Evolutionary conservation across 768 basidiomycete species (phyloP).

Genomic region (Tubosaeta sp.): DNA sequence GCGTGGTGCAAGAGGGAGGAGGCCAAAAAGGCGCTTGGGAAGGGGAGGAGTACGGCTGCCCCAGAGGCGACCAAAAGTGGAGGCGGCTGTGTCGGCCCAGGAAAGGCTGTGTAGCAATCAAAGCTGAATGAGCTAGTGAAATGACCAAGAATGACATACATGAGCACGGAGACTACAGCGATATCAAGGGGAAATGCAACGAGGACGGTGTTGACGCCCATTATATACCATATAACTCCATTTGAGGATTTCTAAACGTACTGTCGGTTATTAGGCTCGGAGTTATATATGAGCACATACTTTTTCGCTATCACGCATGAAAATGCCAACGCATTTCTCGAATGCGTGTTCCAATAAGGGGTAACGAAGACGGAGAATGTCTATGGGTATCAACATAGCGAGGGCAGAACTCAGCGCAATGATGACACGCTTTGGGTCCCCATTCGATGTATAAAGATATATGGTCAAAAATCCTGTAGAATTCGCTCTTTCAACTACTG

Average conservation of each 20-base stretch:
- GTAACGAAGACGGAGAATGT: conserved; percentile 67
- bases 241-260: conserved; percentile 54
- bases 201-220: conserved; percentile 79
- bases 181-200: conserved; percentile 78
- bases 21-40: conserved; percentile 42
- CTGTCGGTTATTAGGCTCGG: not conserved
- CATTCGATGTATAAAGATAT: conserved; percentile 50
- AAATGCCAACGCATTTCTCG: conserved; percentile 67
- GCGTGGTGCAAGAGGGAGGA: conserved; percentile 69
- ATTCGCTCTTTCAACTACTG: conserved; percentile 4
- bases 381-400: conserved; percentile 65
- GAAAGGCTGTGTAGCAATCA: conserved; percentile 56
- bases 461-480: conserved; percentile 58
- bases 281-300: conserved; percentile 30
- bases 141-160: conserved; percentile 49
- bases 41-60: conserved; percentile 65
- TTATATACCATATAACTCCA: conserved; percentile 85
- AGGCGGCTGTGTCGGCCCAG: conserved; percentile 95
- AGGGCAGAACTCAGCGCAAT: conserved; percentile 62
- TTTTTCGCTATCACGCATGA: conserved; percentile 89
- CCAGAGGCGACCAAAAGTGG: conserved; percentile 84
- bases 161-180: conserved; percentile 84
- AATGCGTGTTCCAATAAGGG: conserved; percentile 64
- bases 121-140: not conserved
- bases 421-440: conserved; percentile 49